Percentiles rank a stretch among this genome's conserved stretches.
Evolutionary conservation across 2,329 filamentous ascomycete genomes (phyloP).

Genomic region (Fonsecaea nubica): DNA sequence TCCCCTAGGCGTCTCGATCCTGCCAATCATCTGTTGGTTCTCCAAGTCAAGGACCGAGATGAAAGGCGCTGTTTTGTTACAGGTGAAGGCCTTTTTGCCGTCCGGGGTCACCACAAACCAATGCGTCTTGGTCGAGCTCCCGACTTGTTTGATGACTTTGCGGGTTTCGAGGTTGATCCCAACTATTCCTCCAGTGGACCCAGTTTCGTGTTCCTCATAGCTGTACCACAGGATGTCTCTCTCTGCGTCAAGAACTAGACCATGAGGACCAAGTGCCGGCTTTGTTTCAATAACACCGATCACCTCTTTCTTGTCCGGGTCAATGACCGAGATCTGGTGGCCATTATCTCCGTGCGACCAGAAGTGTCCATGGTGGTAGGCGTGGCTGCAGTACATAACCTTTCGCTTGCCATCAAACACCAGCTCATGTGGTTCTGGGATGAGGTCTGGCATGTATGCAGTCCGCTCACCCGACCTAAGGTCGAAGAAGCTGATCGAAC

Average conservation of each 20-base stretch:
- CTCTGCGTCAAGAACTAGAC: neutral
- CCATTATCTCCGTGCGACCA: slow-evolving; percentile 3
- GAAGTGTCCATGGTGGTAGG: slow-evolving; percentile 12
- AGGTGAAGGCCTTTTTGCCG: slow-evolving; percentile 11
- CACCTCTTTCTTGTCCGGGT: slow-evolving; percentile 9
- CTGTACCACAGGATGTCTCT: slow-evolving; percentile 5
- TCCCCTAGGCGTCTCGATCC: slow-evolving; percentile 6
- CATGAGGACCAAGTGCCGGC: slow-evolving; percentile 9
- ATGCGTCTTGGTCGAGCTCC: slow-evolving; percentile 13
- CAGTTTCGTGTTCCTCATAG: slow-evolving; percentile 7
- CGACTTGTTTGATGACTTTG: slow-evolving; percentile 7
- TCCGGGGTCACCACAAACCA: slow-evolving; percentile 12
- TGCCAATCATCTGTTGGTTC: slow-evolving; percentile 5
- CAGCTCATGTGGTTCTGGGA: slow-evolving; percentile 10
- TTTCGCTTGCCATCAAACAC: neutral
- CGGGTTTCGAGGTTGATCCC: slow-evolving; percentile 2
- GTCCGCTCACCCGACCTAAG: neutral
- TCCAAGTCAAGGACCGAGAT: slow-evolving; percentile 12
- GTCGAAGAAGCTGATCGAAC: slow-evolving; percentile 11
- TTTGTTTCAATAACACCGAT: slow-evolving; percentile 7
- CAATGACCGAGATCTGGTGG: slow-evolving; percentile 4
- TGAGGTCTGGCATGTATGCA: slow-evolving; percentile 5
- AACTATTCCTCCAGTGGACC: neutral
- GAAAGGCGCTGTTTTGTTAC: slow-evolving; percentile 8
- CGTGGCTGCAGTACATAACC: slow-evolving; percentile 16